Conservation (phyloP, 176 grass and related monocot genomes). For the Olyra latifolia region DNA sequence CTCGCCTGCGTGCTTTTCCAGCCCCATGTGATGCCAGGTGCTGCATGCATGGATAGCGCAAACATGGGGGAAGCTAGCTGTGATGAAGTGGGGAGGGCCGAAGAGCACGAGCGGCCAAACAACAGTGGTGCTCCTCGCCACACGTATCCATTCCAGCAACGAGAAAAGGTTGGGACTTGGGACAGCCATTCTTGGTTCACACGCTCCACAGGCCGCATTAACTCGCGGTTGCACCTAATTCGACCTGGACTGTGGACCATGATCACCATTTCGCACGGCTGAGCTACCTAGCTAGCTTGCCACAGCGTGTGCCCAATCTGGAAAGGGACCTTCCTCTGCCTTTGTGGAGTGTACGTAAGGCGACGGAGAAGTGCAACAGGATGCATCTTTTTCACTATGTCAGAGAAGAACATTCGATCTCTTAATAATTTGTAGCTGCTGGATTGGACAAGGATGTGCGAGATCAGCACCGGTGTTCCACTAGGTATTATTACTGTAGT, state of each 20-base stretch:
- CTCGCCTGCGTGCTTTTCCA: background rate
- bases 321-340: background rate
- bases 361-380: no score
- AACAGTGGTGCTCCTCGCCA: background rate
- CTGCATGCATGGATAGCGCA: background rate
- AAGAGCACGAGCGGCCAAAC: background rate
- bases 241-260: background rate
- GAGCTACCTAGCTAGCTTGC: background rate
- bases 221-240: background rate
- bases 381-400: no score
- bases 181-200: background rate
- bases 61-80: background rate
- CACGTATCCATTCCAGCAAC: background rate
- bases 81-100: background rate
- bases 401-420: no score
- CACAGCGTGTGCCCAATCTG: background rate
- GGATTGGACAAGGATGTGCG: no score
- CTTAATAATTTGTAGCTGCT: no score
- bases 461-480: no score
- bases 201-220: background rate
- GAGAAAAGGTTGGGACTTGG: background rate
- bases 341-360: background rate
- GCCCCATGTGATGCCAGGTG: background rate
- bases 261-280: background rate
- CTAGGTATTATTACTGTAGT: no score